Base-by-base conservation (phyloP, 228 moss, liverwort and hornwort species). In the Sphagnum fallax region DNA sequence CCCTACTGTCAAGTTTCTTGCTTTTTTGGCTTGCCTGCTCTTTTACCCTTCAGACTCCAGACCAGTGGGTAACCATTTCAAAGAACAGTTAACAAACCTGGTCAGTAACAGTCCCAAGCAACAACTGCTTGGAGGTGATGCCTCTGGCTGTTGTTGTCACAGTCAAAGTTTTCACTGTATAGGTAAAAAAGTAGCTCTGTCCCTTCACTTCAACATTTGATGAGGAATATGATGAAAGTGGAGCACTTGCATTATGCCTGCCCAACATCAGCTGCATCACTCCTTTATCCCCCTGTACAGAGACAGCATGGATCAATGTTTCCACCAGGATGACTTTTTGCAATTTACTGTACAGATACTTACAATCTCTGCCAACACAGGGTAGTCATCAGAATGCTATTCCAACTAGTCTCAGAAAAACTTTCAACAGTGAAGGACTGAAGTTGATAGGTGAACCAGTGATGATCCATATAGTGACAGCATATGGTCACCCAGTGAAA, bases 101-200 rank as follows among this genome's bases (percentile, higher is more conserved):
- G 69, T 92, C 93, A 68, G 85, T 85, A 52, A 98, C 74, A 64
- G 93, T 91, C 75, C 98, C 98, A 50, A 98, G 73, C 53, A 98
- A 85, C 52, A 98, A 68, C 67, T 98, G 91, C 63, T 89, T 93
- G 16, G 90, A 82, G 14, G 98, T 98, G 61, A 98, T 84, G 60
- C 98, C 98, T 52, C 89, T 83, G 1, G 98, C 93, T 67, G 98
- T 98, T 61, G 87, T 70, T 16, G 98, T 98, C 64, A 92, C 93
- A 4, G 88, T 84, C 80, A 98, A 87, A 49, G 91, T 74, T 81
- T 90, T 98, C 53, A 92, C 84, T 48, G 88, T 90, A 65, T 81
- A 98, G 5, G 90, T 69, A 77, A 98, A 98, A 74, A 88, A 98
- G 75, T 90, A 98, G 68, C 82, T 93, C 72, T 93, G 98, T 5